Base-by-base conservation (phyloP, 331 rosid genomes). In the Cydonia oblonga region DNA sequence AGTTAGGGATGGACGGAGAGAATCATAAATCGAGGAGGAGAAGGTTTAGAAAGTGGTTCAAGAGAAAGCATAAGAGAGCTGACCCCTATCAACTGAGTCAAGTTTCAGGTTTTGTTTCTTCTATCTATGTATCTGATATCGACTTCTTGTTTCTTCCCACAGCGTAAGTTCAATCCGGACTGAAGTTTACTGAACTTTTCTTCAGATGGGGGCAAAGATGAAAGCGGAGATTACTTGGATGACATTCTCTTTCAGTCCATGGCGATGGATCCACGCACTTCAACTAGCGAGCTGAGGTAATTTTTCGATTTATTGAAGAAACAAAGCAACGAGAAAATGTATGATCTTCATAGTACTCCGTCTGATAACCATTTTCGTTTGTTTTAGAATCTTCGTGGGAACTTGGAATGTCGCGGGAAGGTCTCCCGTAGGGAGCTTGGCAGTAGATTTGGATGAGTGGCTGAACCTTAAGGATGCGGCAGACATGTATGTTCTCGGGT, bases 331-430 rank as follows among this genome's bases (percentile, higher is more conserved):
- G 8, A 32, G 28, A 53, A 40, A 40, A 3, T 3, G 46, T 40
- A 10, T 40, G 46, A 7, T 25, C 20, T 2, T 5, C 14, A n/a
- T 76, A 8, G 19, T 11, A 51, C 20, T n/a, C n/a, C 26, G 29
- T 68, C 40, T 52, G 26, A 69, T 12, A 52, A 51, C 20, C n/a
- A 20, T 18, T 18, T 52, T 52, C 63, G n/a, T n/a, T 9, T 12
- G 46, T 22, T 58, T 15, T 40, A 89, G 98, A 80, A 82, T 93
- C 54, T 89, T 93, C 63, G 91, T 91, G 74, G 97, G 98, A 25
- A 86, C 96, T 69, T 93, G 97, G 98, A 93, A 93, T 84, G 97
- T 93, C 46, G 97, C 87, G 12, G 98, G 96, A 12, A 87, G 86
- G 69, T 87, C 87, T 22, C 98, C 98, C 2, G 65, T 82, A 7